These are phyloP conservation scores for Calonectria multiphialidica DNA, from an alignment of 2,329 filamentous ascomycete genomes.

Conservation along the genomic window DNA sequence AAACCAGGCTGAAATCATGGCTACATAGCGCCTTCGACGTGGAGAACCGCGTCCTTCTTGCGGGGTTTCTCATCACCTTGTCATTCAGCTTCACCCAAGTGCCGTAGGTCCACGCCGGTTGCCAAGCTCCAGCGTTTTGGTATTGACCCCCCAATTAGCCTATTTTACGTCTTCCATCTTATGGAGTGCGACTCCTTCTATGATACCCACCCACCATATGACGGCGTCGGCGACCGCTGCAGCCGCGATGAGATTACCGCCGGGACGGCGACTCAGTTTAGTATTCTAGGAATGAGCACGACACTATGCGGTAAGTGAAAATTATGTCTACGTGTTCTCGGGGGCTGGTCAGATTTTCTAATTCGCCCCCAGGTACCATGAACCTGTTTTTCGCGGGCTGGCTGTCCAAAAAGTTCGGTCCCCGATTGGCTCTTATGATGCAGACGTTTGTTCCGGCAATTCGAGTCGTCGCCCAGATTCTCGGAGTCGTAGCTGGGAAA, in stretches of 20 bases:
- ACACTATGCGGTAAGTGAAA: constrained; percentile 69
- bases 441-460: constrained; percentile 75
- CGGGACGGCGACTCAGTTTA: constrained; percentile 71
- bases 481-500: constrained; percentile 74
- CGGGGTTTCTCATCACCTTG: constrained; percentile 70
- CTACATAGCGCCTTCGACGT: constrained; percentile 39
- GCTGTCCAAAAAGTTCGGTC: constrained; percentile 74
- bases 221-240: constrained; percentile 66
- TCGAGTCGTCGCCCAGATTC: constrained; percentile 71
- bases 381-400: constrained; percentile 74
- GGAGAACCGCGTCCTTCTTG: constrained; percentile 65
- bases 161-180: constrained; percentile 75
- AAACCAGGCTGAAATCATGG: constrained; percentile 27
- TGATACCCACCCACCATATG: constrained; percentile 63
- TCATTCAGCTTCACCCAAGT: constrained; percentile 64
- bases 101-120: constrained; percentile 51
- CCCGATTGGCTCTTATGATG: constrained; percentile 71
- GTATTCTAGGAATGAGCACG: constrained; percentile 75
- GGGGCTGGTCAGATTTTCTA: neutral
- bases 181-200: constrained; percentile 82
- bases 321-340: neutral
- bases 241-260: constrained; percentile 72
- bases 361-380: constrained; percentile 26
- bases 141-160: constrained; percentile 42
- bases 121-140: neutral